A percentile compares a stretch with the other conserved stretches of the same genome.
phyloP scores from a whole-genome alignment of 768 basidiomycete species.

The Collybiopsis luxurians region DNA sequence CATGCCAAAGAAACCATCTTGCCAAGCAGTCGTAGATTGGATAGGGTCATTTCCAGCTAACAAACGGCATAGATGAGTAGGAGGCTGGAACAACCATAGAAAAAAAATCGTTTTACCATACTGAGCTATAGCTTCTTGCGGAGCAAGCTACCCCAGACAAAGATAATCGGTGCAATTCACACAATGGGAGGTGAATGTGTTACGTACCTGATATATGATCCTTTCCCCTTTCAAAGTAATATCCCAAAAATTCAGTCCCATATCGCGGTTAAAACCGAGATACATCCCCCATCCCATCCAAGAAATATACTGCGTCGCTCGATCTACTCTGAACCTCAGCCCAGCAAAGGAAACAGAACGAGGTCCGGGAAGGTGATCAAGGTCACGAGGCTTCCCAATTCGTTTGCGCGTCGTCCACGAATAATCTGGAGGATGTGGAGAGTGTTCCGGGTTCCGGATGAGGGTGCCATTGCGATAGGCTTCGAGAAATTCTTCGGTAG shows the following conservation, averaged over 20 bases:
- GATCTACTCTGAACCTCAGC: slow-evolving; percentile 54
- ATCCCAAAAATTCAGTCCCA: slow-evolving; percentile 63
- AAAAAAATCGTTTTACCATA: slow-evolving; percentile 52
- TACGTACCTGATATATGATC: slow-evolving; percentile 55
- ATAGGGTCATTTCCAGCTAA: slow-evolving; percentile 57
- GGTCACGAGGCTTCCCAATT: slow-evolving; percentile 37
- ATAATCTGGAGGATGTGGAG: slow-evolving; percentile 28
- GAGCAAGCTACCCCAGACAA: slow-evolving; percentile 36
- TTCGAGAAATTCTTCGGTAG: slow-evolving; percentile 44
- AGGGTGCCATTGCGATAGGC: slow-evolving; percentile 56
- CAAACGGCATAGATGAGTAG: not conserved
- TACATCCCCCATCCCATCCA: slow-evolving; percentile 71
- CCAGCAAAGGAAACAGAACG: slow-evolving; percentile 61
- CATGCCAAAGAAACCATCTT: slow-evolving; percentile 66
- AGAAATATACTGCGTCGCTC: slow-evolving; percentile 48
- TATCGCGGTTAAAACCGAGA: slow-evolving; percentile 62
- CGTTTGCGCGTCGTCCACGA: slow-evolving; percentile 49
- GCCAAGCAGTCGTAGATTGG: slow-evolving; percentile 59
- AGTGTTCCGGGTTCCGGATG: slow-evolving; percentile 32
- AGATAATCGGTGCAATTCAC: not conserved
- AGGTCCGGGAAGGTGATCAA: slow-evolving; percentile 66
- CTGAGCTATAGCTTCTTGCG: slow-evolving; percentile 63
- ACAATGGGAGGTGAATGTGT: not conserved
- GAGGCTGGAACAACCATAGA: not conserved
- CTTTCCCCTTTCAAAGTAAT: slow-evolving; percentile 55